Percentiles rank a stretch among this genome's conserved stretches.
These are phyloP conservation scores for Hemisphaericaspora nanyangensis DNA, from an alignment of 805 yeast genomes.

Conservation along the genomic window DNA sequence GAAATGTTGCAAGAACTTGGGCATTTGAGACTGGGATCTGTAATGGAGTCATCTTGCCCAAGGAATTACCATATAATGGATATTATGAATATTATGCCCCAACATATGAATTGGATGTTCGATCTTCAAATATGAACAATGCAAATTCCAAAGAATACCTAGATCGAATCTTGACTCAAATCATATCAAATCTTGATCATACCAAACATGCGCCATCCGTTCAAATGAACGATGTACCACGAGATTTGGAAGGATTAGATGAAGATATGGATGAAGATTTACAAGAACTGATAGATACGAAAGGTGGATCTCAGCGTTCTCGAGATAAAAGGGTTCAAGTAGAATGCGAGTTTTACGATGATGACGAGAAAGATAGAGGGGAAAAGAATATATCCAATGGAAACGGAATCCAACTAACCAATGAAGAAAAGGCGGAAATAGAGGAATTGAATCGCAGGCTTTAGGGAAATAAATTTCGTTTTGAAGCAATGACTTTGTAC, in stretches of 20 bases:
- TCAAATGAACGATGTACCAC: conserved; percentile 85
- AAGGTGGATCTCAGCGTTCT: conserved; percentile 86
- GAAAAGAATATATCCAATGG: conserved; percentile 15
- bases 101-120: conserved; percentile 88
- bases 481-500: too few species aligned
- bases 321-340: conserved; percentile 70
- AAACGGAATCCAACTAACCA: conserved; percentile 21
- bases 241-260: conserved; percentile 77
- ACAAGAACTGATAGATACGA: conserved; percentile 72
- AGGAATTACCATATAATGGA: conserved; percentile 86
- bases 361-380: conserved; percentile 47
- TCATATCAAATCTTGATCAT: conserved; percentile 73
- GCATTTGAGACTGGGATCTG: conserved; percentile 88
- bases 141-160: conserved; percentile 92
- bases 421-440: conserved; percentile 34
- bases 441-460: conserved; percentile 29
- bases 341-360: conserved; percentile 75
- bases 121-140: conserved; percentile 95
- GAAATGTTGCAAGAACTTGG: conserved; percentile 96
- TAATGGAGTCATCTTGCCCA: conserved; percentile 70
- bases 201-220: conserved; percentile 97
- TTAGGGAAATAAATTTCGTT: too few species aligned
- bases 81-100: conserved; percentile 98
- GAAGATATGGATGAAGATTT: conserved; percentile 78
- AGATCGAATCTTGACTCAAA: conserved; percentile 75